Evolutionary conservation across 2,329 filamentous ascomycete species (phyloP).

Genomic region (Arthroderma sp.): DNA sequence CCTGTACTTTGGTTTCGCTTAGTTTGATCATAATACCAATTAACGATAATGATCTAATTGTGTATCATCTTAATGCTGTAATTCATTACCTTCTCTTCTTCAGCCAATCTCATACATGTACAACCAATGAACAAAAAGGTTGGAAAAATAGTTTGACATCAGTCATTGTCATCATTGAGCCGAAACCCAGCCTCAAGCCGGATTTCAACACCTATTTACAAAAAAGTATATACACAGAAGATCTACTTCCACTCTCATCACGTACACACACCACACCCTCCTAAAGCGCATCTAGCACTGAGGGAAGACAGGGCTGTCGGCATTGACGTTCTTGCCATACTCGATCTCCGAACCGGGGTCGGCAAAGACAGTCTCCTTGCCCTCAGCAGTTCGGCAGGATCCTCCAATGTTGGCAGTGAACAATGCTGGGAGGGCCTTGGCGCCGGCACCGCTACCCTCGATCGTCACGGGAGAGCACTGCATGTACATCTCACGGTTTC

Average conservation of each 20-base stretch:
- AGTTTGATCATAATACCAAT: too few relatives aligned
- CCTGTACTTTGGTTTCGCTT: too few relatives aligned
- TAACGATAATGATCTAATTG: too few relatives aligned
- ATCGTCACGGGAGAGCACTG: conserved; percentile 64
- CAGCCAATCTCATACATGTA: too few relatives aligned
- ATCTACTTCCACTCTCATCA: not conserved
- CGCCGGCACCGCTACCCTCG: conserved; percentile 12
- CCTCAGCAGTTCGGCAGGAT: conserved; percentile 2
- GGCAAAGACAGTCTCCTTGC: conserved; percentile 3
- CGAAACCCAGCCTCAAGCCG: too few relatives aligned
- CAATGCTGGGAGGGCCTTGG: not conserved
- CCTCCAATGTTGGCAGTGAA: conserved; percentile 7
- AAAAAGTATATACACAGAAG: too few relatives aligned
- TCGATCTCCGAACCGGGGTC: not conserved
- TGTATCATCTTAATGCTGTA: too few relatives aligned
- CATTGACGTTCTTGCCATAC: not conserved
- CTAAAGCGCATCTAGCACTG: not conserved
- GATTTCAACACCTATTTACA: too few relatives aligned
- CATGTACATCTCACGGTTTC: conserved; percentile 49
- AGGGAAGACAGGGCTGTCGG: not conserved
- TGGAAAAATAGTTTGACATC: too few relatives aligned
- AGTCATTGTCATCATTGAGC: too few relatives aligned
- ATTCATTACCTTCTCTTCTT: too few relatives aligned
- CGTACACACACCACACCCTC: not conserved
- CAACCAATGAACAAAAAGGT: too few relatives aligned